These are phyloP conservation scores for Adiantum capillusveneris DNA, from an alignment of 75 land plant species.

Conservation along the genomic window DNA sequence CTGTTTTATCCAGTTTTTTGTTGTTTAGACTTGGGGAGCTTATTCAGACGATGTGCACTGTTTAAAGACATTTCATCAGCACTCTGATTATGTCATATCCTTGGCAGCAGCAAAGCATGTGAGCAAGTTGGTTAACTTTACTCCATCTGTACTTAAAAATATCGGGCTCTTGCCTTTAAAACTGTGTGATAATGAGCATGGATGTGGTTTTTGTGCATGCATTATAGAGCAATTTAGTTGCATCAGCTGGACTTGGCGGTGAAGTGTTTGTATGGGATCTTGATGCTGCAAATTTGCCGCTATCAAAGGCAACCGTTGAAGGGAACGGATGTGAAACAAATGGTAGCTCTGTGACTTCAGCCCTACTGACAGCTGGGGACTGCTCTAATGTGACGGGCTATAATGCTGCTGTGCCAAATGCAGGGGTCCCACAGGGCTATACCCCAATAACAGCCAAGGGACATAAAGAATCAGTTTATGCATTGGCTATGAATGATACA, in stretches of 20 bases:
- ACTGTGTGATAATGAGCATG: too few relatives aligned
- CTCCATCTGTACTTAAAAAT: neutral
- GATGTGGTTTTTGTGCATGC: constrained; percentile 4
- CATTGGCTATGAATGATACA: constrained; percentile 89
- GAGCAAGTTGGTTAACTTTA: constrained; percentile 25
- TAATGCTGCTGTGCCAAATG: constrained; percentile 34
- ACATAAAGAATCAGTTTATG: constrained; percentile 98
- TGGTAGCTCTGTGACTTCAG: constrained; percentile 29
- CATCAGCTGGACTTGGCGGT: constrained; percentile 96
- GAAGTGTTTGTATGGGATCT: constrained; percentile 98
- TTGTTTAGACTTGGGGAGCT: constrained; percentile 67
- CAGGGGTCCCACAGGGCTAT: constrained; percentile 52
- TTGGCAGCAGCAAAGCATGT: constrained; percentile 93
- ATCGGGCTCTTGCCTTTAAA: too few relatives aligned
- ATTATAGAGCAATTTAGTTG: constrained; percentile 92
- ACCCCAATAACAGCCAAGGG: constrained; percentile 82
- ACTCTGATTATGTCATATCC: constrained; percentile 95
- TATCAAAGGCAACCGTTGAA: constrained; percentile 39
- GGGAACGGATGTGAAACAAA: constrained; percentile 63
- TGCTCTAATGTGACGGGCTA: constrained; percentile 44
- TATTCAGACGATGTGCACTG: constrained; percentile 75
- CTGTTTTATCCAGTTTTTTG: neutral
- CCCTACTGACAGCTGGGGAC: constrained; percentile 29
- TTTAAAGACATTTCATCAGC: constrained; percentile 80
- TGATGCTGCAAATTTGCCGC: constrained; percentile 73